These are phyloP conservation scores for Ramalina peruviana DNA, from an alignment of 495 filamentous ascomycete genomes.

Conservation along the genomic window DNA sequence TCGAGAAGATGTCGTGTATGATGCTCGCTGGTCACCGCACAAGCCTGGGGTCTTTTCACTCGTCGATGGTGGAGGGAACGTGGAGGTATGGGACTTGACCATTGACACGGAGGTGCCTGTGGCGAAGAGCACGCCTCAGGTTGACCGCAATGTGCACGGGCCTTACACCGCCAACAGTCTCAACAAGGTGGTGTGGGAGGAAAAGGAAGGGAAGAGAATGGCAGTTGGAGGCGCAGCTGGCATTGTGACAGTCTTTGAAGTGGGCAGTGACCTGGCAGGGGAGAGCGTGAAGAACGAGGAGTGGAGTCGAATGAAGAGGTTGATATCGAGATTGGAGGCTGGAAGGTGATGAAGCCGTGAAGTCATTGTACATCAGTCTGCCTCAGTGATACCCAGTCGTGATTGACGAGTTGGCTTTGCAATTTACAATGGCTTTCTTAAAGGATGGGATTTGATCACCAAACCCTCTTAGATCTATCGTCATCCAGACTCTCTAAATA, in stretches of 20 bases:
- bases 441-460: no score
- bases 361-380: no score
- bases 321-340: constrained; percentile 50
- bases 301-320: constrained; percentile 79
- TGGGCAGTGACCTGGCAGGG: constrained; percentile 70
- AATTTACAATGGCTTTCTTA: no score
- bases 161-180: constrained; percentile 61
- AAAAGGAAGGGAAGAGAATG: constrained; percentile 67
- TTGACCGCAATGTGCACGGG: constrained; percentile 40
- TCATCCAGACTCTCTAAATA: no score
- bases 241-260: constrained; percentile 82
- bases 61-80: constrained; percentile 82
- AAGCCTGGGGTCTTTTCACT: constrained; percentile 86
- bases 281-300: constrained; percentile 73
- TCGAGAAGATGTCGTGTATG: constrained; percentile 91
- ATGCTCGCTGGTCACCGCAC: constrained; percentile 83
- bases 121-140: constrained; percentile 49
- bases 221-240: constrained; percentile 87
- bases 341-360: constrained; percentile 1
- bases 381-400: no score
- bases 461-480: no score
- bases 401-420: no score
- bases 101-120: constrained; percentile 84
- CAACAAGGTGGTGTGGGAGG: constrained; percentile 90
- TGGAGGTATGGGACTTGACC: constrained; percentile 93